phyloP scores from a whole-genome alignment of 352 stramenopile genomes.

The Globisporangium okanoganense region DNA sequence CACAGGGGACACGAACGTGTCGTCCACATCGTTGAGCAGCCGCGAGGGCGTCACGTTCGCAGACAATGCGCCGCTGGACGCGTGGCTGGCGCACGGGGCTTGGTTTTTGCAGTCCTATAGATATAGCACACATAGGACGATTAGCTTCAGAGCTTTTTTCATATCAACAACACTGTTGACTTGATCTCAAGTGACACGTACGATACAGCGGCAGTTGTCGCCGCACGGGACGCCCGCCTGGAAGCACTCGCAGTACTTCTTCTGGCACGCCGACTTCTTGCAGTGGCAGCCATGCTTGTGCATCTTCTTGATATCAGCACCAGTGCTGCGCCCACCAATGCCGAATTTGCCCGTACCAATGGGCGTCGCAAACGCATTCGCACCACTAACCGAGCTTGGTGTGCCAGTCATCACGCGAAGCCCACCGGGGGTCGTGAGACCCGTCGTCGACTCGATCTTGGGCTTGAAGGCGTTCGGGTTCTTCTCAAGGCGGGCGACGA shows the following conservation, averaged over 20 bases:
- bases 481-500: constrained; percentile 87
- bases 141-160: neutral
- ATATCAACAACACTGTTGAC: neutral
- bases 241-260: constrained; percentile 98
- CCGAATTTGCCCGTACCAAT: constrained; percentile 12
- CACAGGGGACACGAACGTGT: constrained; percentile 60
- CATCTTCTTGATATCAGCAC: constrained; percentile 49
- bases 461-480: constrained; percentile 96
- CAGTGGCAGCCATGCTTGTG: constrained; percentile 97
- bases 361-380: constrained; percentile 22
- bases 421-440: constrained; percentile 7
- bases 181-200: constrained; percentile 26
- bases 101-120: constrained; percentile 80
- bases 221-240: constrained; percentile 85
- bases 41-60: constrained; percentile 22
- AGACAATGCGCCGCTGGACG: constrained; percentile 21
- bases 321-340: constrained; percentile 15
- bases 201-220: constrained; percentile 88
- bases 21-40: constrained; percentile 30
- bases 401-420: neutral
- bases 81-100: constrained; percentile 36
- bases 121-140: constrained; percentile 1
- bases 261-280: constrained; percentile 95
- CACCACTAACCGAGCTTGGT: neutral
- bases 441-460: constrained; percentile 83